phyloP scores from a whole-genome alignment of 441 rosid genomes.

The Breynia disticha region DNA sequence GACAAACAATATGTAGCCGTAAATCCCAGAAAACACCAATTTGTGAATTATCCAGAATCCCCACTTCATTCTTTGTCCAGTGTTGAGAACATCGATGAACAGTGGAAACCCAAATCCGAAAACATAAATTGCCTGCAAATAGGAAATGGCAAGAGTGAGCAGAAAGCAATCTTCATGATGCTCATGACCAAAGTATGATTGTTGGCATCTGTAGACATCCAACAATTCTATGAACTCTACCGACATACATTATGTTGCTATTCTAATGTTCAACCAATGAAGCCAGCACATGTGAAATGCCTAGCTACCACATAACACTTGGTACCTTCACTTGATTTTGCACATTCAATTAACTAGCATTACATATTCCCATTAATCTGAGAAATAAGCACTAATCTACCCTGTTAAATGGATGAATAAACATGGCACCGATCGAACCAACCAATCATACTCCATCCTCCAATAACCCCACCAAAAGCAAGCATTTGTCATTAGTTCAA shows the following conservation, averaged over 20 bases:
- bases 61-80: constrained; percentile 31
- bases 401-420: too few species aligned
- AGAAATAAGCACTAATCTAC: too few species aligned
- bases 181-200: background rate
- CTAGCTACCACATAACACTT: background rate
- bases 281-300: background rate
- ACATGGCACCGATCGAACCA: too few species aligned
- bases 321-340: background rate
- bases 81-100: constrained; percentile 26
- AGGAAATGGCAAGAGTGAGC: background rate
- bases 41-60: constrained; percentile 40
- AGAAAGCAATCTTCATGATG: background rate
- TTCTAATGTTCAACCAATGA: background rate
- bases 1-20: constrained; percentile 39
- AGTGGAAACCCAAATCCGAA: constrained; percentile 39
- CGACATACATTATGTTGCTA: background rate
- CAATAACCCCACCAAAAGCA: too few species aligned
- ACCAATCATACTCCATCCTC: too few species aligned
- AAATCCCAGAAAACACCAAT: constrained; percentile 29
- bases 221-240: background rate
- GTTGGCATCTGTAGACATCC: background rate
- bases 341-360: background rate
- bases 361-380: too few species aligned
- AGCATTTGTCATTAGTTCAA: too few species aligned
- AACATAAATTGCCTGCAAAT: constrained; percentile 34